Conservation (phyloP, 805 yeast species). For the Metschnikowia shivogae region DNA sequence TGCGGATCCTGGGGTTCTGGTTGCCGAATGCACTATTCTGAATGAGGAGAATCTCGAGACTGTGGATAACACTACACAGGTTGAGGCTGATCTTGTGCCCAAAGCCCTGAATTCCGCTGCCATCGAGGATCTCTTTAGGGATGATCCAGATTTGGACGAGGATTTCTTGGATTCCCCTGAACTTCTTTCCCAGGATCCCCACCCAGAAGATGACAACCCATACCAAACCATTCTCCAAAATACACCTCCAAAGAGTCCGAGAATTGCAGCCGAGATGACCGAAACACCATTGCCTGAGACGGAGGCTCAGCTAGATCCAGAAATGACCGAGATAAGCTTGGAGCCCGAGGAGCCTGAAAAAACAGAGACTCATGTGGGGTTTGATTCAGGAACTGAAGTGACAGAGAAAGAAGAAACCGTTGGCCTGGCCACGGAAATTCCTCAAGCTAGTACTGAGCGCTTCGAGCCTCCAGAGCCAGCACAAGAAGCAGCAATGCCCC, state of each 20-base stretch:
- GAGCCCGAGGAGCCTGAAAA: too few relatives aligned
- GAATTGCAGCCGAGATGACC: background rate
- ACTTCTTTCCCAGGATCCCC: background rate
- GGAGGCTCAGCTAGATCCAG: background rate
- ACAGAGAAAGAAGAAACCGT: too few relatives aligned
- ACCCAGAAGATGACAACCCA: background rate
- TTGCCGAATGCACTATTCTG: too few relatives aligned
- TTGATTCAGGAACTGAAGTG: too few relatives aligned
- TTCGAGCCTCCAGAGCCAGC: too few relatives aligned
- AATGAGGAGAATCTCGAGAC: background rate
- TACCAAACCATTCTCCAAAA: background rate
- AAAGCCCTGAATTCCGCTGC: background rate
- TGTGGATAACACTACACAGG: background rate
- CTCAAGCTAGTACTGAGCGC: too few relatives aligned
- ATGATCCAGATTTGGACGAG: constrained; percentile 1
- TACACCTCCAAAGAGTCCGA: too few relatives aligned
- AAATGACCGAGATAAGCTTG: too few relatives aligned
- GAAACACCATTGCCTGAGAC: background rate
- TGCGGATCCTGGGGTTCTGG: too few relatives aligned
- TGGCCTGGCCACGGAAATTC: too few relatives aligned
- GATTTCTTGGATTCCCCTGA: constrained; percentile 4
- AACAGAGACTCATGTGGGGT: too few relatives aligned
- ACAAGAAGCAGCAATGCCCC: background rate
- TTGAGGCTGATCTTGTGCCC: too few relatives aligned
- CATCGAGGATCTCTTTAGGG: background rate